Evolutionary conservation across 2,329 filamentous ascomycete species (phyloP), one percentile per base, ranked within the genome.

Genomic region (Emydomyces testavorans): DNA sequence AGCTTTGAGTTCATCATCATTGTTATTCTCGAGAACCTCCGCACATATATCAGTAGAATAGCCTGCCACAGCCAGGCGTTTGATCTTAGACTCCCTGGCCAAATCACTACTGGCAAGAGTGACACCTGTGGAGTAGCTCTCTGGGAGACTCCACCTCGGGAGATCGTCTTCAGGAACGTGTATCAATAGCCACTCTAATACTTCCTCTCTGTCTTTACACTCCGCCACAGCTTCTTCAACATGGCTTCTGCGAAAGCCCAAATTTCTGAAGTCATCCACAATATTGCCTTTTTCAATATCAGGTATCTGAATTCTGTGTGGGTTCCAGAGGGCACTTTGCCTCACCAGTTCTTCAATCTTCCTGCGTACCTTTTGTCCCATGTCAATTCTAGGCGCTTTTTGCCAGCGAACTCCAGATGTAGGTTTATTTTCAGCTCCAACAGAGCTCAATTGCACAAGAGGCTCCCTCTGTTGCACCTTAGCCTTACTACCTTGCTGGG

Each of bases 141-240:
- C 89, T 0, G 92, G 92, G 35, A 98, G 70, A 57, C 86, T 86
- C 88, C 90, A 96, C 5, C 77, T 73, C 1, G 92, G 92, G n/a
- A 96, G 70, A 59, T 96, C 92, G 61, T 98, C 92, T 62, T 98
- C 92, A 1, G 92, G 92, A 2, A 98, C 88, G 65, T 98, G 90
- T 44, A 96, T 89, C 41, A 98, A 75, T 13, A 98, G 75, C 92
- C 92, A 98, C 63, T 96, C 90, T 2, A 98, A 74, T 13, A 87
- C 82, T 66, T 98, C 92, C 62, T 95, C 89, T 24, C 83, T 77
- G 62, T 94, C 88, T 64, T 90, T 93, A 69, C 89, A 95, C 58
- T 89, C 80, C 37, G 79, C 79, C 1, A 85, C 78, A 6, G 92
- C 90, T 67, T 98, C 92, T 60, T 93, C 80, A 34, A 89, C 78